Evolutionary conservation across 345 rosid genomes (phyloP).

Genomic region (Odontarrhena argentea): DNA sequence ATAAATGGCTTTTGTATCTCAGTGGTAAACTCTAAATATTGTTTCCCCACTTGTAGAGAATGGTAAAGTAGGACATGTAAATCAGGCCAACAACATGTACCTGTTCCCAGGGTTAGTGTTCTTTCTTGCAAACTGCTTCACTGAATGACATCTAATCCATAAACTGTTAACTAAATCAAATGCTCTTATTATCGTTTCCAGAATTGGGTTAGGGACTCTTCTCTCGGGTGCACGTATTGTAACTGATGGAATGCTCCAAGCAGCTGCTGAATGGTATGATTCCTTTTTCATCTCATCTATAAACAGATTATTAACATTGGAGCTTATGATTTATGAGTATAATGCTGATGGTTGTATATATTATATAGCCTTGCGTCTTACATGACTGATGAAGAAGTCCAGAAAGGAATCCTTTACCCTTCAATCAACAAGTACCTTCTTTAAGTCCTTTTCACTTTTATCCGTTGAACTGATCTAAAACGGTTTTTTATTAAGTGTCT

Average conservation of each 20-base stretch:
- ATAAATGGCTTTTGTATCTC: slow-evolving; percentile 17
- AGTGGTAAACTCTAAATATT: slow-evolving; percentile 1
- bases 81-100: slow-evolving; percentile 99
- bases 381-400: slow-evolving; percentile 84
- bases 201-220: slow-evolving; percentile 91
- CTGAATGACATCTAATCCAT: not conserved
- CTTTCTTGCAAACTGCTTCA: slow-evolving; percentile 25
- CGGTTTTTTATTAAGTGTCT: not conserved
- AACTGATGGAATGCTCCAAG: slow-evolving; percentile 84
- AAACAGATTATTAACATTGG: not conserved
- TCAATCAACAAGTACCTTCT: slow-evolving; percentile 69
- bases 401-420: slow-evolving; percentile 80
- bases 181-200: slow-evolving; percentile 37
- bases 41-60: slow-evolving; percentile 56
- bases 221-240: slow-evolving; percentile 78
- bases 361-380: slow-evolving; percentile 86
- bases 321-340: not conserved
- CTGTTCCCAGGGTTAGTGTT: slow-evolving; percentile 91
- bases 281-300: slow-evolving; percentile 2
- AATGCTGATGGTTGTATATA: not conserved
- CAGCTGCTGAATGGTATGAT: slow-evolving; percentile 89
- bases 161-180: slow-evolving; percentile 1
- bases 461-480: slow-evolving; percentile 4
- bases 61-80: slow-evolving; percentile 86
- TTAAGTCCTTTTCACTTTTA: slow-evolving; percentile 1